phyloP scores from a whole-genome alignment of 1,284 basidiomycete genomes.

The Trametes hirsuta region DNA sequence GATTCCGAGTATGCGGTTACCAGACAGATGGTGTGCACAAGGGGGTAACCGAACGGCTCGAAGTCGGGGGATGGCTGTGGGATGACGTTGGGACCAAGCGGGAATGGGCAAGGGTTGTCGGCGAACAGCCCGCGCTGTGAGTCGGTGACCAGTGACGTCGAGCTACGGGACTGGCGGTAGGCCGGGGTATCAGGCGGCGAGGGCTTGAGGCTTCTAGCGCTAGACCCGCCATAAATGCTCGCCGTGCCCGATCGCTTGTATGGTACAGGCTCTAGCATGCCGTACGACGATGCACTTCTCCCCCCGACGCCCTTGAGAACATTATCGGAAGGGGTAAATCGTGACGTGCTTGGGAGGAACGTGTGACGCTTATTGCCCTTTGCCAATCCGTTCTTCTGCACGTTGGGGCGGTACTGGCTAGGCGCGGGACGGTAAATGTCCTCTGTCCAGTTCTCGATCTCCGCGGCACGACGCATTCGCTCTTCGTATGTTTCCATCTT shows the following conservation, averaged over 20 bases:
- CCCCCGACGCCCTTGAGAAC: constrained; percentile 62
- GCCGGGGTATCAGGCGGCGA: constrained; percentile 80
- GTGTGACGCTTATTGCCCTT: constrained; percentile 63
- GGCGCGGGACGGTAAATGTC: constrained; percentile 97
- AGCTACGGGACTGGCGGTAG: constrained; percentile 78
- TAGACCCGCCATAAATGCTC: constrained; percentile 54
- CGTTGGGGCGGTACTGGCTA: constrained; percentile 89
- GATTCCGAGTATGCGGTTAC: constrained; percentile 99
- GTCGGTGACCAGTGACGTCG: constrained; percentile 67
- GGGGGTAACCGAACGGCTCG: constrained; percentile 95
- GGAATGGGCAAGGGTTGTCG: constrained; percentile 88
- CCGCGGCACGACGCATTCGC: constrained; percentile 87
- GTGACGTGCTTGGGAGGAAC: constrained; percentile 83
- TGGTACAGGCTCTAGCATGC: constrained; percentile 64
- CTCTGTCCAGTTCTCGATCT: constrained; percentile 96
- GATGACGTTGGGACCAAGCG: constrained; percentile 80
- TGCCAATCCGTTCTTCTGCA: constrained; percentile 66
- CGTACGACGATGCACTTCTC: constrained; percentile 77
- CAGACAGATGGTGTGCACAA: constrained; percentile 93
- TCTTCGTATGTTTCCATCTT: constrained; percentile 92
- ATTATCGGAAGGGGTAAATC: constrained; percentile 85
- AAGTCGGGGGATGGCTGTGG: constrained; percentile 92
- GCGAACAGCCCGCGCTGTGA: constrained; percentile 50
- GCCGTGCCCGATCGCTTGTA: constrained; percentile 61
- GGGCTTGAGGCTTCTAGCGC: constrained; percentile 45